Evolutionary conservation across 805 yeast genomes (phyloP), one percentile per base, ranked within the genome.

Genomic region (Teunomyces atbi): DNA sequence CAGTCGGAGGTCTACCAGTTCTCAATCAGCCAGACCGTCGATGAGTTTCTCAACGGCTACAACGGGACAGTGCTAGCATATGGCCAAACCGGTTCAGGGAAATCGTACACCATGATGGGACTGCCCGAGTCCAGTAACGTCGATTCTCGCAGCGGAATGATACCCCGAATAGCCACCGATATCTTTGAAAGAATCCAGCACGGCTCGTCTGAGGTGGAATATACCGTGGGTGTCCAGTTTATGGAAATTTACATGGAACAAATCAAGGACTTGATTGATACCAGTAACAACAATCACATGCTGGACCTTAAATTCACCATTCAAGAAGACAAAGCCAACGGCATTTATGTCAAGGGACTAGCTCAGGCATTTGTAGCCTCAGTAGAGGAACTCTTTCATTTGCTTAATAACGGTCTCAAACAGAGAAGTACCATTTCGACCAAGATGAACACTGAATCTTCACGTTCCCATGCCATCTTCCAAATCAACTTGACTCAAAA

Each of bases 221-320:
- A 77, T 56, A 79, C 81, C 0, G 83, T 89, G 8, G 78, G 81
- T 4, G 84, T 87, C 1, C 82, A 89, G 11, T 84, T 82, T 52
- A 74, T 88, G 82, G 97, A 91, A 58, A 82, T 91, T 10, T 86
- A 87, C 62, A 78, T 86, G 74, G 97, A 91, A 52, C 79, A 77
- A 37, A 77, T 90, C 34, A 70, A 77, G 50, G 97, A 91, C 61
- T 69, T 90, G 45, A 68, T 91, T 28, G 73, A 71, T n/a, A 70
- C 36, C 5, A 41, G 48, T 33, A 47, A 49, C 39, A 37, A 44
- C 13, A 11, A 18, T 15, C 39, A 52, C 7, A 32, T 44, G 47
- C 46, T 44, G 13, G 56, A 57, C 44, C 55, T 51, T 52, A 68
- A 75, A 54, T 69, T 78, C 51, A 58, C 78, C 15, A 80, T 86